Evolutionary conservation across 2,329 filamentous ascomycete species (phyloP).

Genomic region (Stemphylium lycopersici): DNA sequence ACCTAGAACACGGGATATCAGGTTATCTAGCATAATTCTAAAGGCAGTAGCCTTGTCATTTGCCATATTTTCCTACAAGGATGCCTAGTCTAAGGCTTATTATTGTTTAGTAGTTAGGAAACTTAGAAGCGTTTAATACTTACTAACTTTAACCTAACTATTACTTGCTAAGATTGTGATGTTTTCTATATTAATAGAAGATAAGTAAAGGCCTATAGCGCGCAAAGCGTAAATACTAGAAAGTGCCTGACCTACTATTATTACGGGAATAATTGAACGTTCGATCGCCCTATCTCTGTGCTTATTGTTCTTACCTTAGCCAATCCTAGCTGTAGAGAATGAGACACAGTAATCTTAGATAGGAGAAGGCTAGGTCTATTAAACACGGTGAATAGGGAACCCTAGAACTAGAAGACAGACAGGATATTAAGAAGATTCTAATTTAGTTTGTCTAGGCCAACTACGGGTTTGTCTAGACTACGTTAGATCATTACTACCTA

Average conservation of each 20-base stretch:
- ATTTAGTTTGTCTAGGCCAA: conserved; percentile 8
- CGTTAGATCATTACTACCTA: conserved; percentile 13
- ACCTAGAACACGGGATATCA: background rate
- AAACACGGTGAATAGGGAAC: conserved; percentile 15
- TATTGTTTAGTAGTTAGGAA: conserved; percentile 4
- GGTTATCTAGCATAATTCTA: conserved; percentile 5
- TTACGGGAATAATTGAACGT: background rate
- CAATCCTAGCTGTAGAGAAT: conserved; percentile 11
- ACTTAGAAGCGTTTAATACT: background rate
- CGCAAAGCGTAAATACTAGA: conserved; percentile 8
- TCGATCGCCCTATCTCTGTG: conserved; percentile 10
- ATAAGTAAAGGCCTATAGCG: conserved; percentile 1
- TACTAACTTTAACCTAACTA: conserved; percentile 20
- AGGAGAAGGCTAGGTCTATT: conserved; percentile 10
- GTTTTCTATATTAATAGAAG: conserved; percentile 10
- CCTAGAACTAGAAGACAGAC: conserved; percentile 11
- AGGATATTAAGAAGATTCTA: conserved; percentile 22
- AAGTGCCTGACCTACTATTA: conserved; percentile 6
- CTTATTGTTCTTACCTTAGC: conserved; percentile 17
- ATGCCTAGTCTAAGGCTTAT: conserved; percentile 3
- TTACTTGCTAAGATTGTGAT: conserved; percentile 13
- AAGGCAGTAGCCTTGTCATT: conserved; percentile 2
- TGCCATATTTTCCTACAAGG: background rate
- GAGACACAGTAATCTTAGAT: conserved; percentile 14
- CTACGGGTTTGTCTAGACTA: conserved; percentile 6